phyloP scores from a whole-genome alignment of 75 land plant genomes.

The Azolla pinnata region DNA sequence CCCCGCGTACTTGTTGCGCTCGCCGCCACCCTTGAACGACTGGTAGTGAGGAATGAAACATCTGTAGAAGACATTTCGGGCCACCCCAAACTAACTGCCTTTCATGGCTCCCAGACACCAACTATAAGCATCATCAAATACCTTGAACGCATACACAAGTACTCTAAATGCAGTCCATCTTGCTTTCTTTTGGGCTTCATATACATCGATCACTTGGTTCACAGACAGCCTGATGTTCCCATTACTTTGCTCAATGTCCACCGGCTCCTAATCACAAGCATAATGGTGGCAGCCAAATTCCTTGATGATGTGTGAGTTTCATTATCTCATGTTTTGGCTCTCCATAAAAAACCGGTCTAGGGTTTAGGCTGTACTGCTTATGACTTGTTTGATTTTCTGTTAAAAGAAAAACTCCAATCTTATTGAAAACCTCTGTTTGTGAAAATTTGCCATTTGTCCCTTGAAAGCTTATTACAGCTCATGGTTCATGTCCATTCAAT shows the following conservation, averaged over 20 bases:
- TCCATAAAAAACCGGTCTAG: too few relatives aligned
- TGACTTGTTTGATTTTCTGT: too few relatives aligned
- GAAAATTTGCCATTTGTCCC: too few relatives aligned
- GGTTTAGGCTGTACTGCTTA: too few relatives aligned
- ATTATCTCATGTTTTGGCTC: too few relatives aligned
- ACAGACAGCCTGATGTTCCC: slow-evolving; percentile 22
- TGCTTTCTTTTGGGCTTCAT: slow-evolving; percentile 51
- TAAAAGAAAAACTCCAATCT: too few relatives aligned
- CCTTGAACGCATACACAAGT: slow-evolving; percentile 59
- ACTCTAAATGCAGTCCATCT: slow-evolving; percentile 57
- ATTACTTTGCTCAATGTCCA: slow-evolving; percentile 63
- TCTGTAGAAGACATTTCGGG: slow-evolving; percentile 12
- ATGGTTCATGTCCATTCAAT: too few relatives aligned
- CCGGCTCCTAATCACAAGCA: slow-evolving; percentile 57
- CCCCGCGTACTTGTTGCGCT: slow-evolving; percentile 42
- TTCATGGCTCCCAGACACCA: slow-evolving; percentile 52
- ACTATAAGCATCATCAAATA: slow-evolving; percentile 43
- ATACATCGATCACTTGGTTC: slow-evolving; percentile 46
- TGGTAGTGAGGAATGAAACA: slow-evolving; percentile 39
- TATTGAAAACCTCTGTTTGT: too few relatives aligned
- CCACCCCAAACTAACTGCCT: slow-evolving; percentile 31
- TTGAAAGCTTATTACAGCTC: too few relatives aligned
- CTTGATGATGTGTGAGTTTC: slow-evolving; percentile 68
- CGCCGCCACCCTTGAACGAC: slow-evolving; percentile 42
- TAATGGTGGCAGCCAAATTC: slow-evolving; percentile 66